Evolutionary conservation across 352 stramenopile genomes (phyloP), one percentile per base, ranked within the genome.

Genomic region (Globisporangium megalacanthum): DNA sequence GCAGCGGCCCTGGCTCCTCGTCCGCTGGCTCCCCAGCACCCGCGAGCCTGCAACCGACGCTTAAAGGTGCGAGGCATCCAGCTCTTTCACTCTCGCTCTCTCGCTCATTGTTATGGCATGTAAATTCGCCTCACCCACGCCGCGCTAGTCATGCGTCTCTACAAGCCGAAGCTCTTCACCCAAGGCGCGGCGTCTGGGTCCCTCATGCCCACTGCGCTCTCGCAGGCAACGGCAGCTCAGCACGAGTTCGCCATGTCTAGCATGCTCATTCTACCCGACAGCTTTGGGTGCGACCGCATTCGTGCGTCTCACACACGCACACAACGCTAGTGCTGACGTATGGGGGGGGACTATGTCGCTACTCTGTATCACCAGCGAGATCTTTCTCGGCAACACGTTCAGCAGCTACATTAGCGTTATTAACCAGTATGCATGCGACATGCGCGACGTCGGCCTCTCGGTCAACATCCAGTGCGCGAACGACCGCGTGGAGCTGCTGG

Each of bases 321-420:
- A 31, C 14, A 17, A 8, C 42, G 1, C 4, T 22, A 6, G 15
- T 4, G 11, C 41, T 46, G 41, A 20, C 41, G 7, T 20, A 46
- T 10, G 7, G 6, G 0, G 17, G 22, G 3, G 19, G 17, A 15
- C 31, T 44, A 7, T 44, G 3, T 6, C 11, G 36, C 49, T 15
- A 7, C 17, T 20, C 25, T 15, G 10, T 15, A 36, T 48, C n/a
- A 14, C 11, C 52, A 94, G 85, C 31, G 89, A 96, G 65, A 97
- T 97, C 50, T 97, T 96, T 60, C 69, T 95, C 51, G 89, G 89
- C 62, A 94, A 97, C 70, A 95, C 83, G 20, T 97, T 97, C 61
- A 95, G 84, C 71, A 95, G 87, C 69, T 97, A 96, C 70, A 95
- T 97, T 68, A 93, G 79, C 56, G 88, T 97, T 19, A 91, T 96